Evolutionary conservation across 768 basidiomycete genomes (phyloP).

Genomic region (Panaeolus cyanescens): DNA sequence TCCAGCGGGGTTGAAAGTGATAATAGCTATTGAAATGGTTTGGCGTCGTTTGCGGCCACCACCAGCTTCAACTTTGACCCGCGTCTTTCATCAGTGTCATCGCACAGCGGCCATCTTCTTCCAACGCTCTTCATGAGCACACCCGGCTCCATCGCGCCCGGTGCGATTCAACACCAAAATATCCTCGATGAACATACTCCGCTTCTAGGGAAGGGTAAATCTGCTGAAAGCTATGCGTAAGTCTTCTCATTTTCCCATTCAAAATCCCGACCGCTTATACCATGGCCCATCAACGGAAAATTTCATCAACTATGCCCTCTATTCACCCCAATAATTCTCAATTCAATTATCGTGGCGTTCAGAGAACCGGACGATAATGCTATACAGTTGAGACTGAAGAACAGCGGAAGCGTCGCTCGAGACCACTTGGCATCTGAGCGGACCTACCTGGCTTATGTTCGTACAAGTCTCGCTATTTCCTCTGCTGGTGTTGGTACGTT

Average conservation of each 20-base stretch:
- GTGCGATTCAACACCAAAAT: background rate
- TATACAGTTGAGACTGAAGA: slow-evolving; percentile 33
- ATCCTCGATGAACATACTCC: background rate
- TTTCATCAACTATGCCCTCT: no score
- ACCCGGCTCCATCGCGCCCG: background rate
- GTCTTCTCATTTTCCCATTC: background rate
- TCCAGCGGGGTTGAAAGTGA: no score
- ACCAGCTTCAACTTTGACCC: background rate
- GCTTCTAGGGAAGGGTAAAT: background rate
- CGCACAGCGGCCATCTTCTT: background rate
- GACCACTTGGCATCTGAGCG: slow-evolving; percentile 62
- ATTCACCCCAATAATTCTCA: no score
- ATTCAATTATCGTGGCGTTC: no score
- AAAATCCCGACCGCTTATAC: background rate
- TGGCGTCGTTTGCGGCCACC: no score
- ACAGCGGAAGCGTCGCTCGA: slow-evolving; percentile 55
- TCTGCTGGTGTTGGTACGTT: slow-evolving; percentile 55
- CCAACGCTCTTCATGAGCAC: background rate
- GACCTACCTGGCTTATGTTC: slow-evolving; percentile 57
- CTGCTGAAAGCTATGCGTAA: background rate
- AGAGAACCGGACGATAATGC: background rate
- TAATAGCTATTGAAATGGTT: no score
- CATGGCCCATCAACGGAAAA: background rate
- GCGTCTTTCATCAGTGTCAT: background rate
- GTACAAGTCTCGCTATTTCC: slow-evolving; percentile 55